Conservation (phyloP, 169 alveolate genomes). For the Blepharisma undulans region DNA sequence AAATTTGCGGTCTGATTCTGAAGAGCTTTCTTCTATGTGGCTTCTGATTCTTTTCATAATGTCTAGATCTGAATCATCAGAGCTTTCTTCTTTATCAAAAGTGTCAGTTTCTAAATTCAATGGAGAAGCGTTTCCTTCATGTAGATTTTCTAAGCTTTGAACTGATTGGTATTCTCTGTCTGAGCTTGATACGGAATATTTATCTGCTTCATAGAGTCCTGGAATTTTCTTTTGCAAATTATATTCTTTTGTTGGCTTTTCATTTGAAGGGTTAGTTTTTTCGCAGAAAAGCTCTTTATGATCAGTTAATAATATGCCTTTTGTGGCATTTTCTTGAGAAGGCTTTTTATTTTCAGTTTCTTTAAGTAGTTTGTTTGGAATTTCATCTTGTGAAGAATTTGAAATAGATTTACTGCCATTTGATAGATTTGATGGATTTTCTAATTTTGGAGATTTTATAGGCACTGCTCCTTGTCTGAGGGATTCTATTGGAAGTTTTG, state of each 20-base stretch:
- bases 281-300: not conserved
- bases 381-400: not conserved
- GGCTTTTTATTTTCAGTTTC: not conserved
- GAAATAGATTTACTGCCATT: not conserved
- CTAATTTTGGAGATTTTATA: not conserved
- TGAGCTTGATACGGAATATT: not conserved
- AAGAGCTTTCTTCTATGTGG: not conserved
- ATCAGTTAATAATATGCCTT: not conserved
- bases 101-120: not conserved
- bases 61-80: not conserved
- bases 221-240: not conserved
- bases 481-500: not conserved
- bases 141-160: not conserved
- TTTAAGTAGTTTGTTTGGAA: not conserved
- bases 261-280: not conserved
- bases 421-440: not conserved
- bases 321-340: not conserved
- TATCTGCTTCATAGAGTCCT: not conserved
- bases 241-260: not conserved
- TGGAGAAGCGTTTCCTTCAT: not conserved
- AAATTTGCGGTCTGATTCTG: not conserved
- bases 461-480: not conserved
- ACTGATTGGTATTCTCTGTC: not conserved
- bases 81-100: not conserved
- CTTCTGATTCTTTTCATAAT: not conserved